These are phyloP conservation scores for Serendipita sp. DNA, from an alignment of 768 basidiomycete species.

Conservation along the genomic window DNA sequence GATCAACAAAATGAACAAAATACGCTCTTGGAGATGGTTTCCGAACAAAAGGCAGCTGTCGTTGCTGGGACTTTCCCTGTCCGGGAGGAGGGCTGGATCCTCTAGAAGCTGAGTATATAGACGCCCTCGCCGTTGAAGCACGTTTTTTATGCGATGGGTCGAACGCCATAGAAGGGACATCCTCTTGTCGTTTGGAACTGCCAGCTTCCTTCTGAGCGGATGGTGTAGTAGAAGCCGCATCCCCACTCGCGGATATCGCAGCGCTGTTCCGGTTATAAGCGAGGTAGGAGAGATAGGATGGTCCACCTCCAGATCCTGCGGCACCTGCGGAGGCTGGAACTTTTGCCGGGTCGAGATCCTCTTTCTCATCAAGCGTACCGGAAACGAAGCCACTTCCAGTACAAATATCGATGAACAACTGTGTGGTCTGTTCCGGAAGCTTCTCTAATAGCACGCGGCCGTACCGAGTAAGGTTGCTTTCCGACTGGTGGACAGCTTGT, in stretches of 20 bases:
- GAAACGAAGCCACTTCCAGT: slow-evolving; percentile 41
- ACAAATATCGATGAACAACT: slow-evolving; percentile 82
- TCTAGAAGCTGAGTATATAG: slow-evolving; percentile 18
- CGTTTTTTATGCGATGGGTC: slow-evolving; percentile 13
- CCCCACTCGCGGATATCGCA: slow-evolving; percentile 16
- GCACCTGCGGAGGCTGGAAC: slow-evolving; percentile 18
- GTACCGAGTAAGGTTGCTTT: slow-evolving; percentile 73
- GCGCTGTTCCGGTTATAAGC: slow-evolving; percentile 46
- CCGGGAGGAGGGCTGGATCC: slow-evolving; percentile 11
- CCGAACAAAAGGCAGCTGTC: slow-evolving; percentile 23
- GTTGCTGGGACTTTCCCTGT: slow-evolving; percentile 11
- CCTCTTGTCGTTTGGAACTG: slow-evolving; percentile 23
- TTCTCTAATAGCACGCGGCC: slow-evolving; percentile 71
- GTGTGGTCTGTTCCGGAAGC: slow-evolving; percentile 77
- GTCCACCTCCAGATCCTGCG: slow-evolving; percentile 19
- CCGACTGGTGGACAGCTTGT: slow-evolving; percentile 37
- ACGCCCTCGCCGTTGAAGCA: slow-evolving; percentile 15
- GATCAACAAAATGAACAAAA: slow-evolving; percentile 90
- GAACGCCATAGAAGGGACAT: not conserved
- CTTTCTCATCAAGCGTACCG: slow-evolving; percentile 23
- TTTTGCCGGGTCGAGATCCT: slow-evolving; percentile 10
- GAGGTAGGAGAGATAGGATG: slow-evolving; percentile 70
- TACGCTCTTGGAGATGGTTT: slow-evolving; percentile 70
- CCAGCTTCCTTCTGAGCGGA: slow-evolving; percentile 18
- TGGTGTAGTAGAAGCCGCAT: slow-evolving; percentile 22